phyloP scores from a whole-genome alignment of 768 basidiomycete genomes.

The Boletus eberwhitei region DNA sequence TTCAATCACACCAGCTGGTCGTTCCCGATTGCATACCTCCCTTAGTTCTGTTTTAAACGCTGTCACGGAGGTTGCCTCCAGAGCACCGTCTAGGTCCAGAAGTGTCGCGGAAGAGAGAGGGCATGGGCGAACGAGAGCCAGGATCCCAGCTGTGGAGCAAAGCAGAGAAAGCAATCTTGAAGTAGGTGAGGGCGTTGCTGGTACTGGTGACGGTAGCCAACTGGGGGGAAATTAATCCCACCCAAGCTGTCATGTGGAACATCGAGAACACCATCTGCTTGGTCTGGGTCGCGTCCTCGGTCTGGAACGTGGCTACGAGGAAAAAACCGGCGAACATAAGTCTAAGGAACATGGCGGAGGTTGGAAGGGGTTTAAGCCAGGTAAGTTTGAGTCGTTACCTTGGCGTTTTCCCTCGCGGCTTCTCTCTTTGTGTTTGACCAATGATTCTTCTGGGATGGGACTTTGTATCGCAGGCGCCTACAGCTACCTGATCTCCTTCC shows the following conservation, averaged over 20 bases:
- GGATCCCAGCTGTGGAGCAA: conserved; percentile 4
- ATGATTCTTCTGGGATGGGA: background rate
- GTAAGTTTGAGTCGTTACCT: conserved; percentile 37
- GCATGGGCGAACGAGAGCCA: conserved; percentile 22
- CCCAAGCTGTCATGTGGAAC: background rate
- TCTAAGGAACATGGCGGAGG: conserved; percentile 43
- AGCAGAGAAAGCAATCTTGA: background rate
- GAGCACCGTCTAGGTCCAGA: conserved; percentile 10
- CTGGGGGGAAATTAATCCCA: background rate
- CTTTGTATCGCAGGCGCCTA: conserved; percentile 65
- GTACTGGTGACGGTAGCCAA: background rate
- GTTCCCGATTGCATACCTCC: conserved; percentile 19
- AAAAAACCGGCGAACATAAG: conserved; percentile 23
- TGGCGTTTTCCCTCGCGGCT: background rate
- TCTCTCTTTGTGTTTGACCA: background rate
- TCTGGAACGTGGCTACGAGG: conserved; percentile 15
- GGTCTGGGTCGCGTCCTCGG: conserved; percentile 37
- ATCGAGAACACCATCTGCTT: conserved; percentile 17
- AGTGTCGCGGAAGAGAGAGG: conserved; percentile 36
- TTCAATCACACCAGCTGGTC: background rate
- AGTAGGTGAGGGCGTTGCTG: background rate
- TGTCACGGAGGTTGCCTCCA: conserved; percentile 18
- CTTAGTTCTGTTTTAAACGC: conserved; percentile 16
- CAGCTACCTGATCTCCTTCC: conserved; percentile 92
- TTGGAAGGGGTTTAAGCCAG: conserved; percentile 92